Conservation (phyloP, 306 rosid species). For the Dalbergia cultrata region DNA sequence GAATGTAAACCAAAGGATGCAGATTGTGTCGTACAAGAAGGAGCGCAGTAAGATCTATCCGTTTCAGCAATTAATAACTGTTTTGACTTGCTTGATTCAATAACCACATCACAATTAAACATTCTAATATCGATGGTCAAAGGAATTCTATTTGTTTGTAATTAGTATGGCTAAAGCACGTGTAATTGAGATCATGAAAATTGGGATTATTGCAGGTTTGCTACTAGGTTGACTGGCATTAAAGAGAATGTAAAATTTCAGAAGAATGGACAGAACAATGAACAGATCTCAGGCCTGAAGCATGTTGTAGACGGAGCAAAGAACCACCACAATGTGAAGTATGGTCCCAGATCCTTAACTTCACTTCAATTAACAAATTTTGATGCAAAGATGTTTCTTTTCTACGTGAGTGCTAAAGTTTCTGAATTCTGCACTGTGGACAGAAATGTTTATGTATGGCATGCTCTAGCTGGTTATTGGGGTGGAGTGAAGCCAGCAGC, state of each 20-base stretch:
- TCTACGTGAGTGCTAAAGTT: not conserved
- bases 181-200: slow-evolving; percentile 39
- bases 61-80: not conserved
- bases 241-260: slow-evolving; percentile 87
- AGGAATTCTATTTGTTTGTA: not conserved
- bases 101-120: not conserved
- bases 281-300: slow-evolving; percentile 79
- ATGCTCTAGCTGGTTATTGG: slow-evolving; percentile 98
- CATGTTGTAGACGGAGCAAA: slow-evolving; percentile 83
- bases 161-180: slow-evolving; percentile 22
- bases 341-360: slow-evolving; percentile 42
- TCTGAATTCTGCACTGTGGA: slow-evolving; percentile 14
- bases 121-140: not conserved
- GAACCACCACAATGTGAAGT: slow-evolving; percentile 88
- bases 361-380: not conserved
- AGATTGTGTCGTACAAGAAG: slow-evolving; percentile 78
- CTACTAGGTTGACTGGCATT: slow-evolving; percentile 85
- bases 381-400: not conserved
- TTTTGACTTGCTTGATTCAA: not conserved
- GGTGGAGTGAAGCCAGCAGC: slow-evolving; percentile 98
- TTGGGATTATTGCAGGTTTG: slow-evolving; percentile 70
- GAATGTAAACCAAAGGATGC: slow-evolving; percentile 72
- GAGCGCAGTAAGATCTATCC: slow-evolving; percentile 84
- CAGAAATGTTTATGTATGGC: slow-evolving; percentile 95
- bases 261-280: slow-evolving; percentile 61